phyloP scores from a whole-genome alignment of 352 stramenopile genomes.

The Phytophthora sojae region DNA sequence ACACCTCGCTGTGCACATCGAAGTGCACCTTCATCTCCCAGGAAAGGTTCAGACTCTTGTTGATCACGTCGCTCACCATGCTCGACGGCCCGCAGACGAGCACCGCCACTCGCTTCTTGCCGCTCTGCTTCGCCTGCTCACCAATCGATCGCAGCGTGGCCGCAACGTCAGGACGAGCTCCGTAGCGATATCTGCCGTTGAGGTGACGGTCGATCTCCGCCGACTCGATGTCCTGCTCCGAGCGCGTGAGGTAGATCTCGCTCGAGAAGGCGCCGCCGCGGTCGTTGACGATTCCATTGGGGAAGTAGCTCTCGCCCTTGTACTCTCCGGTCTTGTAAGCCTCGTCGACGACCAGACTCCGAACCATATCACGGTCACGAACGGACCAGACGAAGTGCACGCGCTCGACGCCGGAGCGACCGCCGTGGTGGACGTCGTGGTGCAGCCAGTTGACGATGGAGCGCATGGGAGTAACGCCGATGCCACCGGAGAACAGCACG shows the following conservation, averaged over 20 bases:
- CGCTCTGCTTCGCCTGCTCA: slow-evolving; percentile 35
- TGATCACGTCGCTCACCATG: slow-evolving; percentile 45
- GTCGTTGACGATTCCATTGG: slow-evolving; percentile 14
- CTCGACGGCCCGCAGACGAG: slow-evolving; percentile 47
- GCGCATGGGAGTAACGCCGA: slow-evolving; percentile 58
- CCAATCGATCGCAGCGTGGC: slow-evolving; percentile 37
- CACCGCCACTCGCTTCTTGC: slow-evolving; percentile 45
- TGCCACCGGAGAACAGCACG: slow-evolving; percentile 52
- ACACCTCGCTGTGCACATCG: slow-evolving; percentile 50
- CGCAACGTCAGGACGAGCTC: slow-evolving; percentile 36
- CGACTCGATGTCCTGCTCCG: slow-evolving; percentile 36
- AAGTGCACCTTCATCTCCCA: slow-evolving; percentile 46
- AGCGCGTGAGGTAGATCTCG: slow-evolving; percentile 48
- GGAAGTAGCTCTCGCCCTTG: slow-evolving; percentile 31
- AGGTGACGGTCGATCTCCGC: slow-evolving; percentile 34
- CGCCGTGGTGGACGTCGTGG: slow-evolving; percentile 22
- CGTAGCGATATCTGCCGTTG: slow-evolving; percentile 26
- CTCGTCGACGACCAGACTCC: slow-evolving; percentile 32
- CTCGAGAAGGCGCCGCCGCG: slow-evolving; percentile 35
- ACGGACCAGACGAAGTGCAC: slow-evolving; percentile 63
- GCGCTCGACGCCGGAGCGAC: slow-evolving; percentile 32
- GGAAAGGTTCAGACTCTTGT: slow-evolving; percentile 26
- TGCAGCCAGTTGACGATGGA: slow-evolving; percentile 51
- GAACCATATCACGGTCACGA: slow-evolving; percentile 41
- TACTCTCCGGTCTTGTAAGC: slow-evolving; percentile 4